phyloP scores from a whole-genome alignment of 148 eudicot genomes.

The Spergularia marina region DNA sequence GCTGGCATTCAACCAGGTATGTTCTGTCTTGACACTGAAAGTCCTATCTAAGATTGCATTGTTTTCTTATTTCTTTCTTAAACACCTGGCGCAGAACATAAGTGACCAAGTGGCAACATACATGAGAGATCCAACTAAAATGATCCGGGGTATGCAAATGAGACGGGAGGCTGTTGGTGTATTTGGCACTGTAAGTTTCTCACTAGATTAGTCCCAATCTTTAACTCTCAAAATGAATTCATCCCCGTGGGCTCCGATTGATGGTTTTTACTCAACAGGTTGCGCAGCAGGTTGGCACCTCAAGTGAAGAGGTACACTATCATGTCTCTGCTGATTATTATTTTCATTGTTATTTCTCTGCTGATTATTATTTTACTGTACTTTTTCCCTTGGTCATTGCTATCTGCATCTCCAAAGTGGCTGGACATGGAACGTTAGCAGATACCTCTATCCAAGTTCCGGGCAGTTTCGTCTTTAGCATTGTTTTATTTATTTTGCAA shows the following conservation, averaged over 20 bases:
- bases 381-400: background rate
- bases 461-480: background rate
- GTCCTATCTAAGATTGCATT: background rate
- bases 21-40: slow-evolving; percentile 15
- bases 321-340: background rate
- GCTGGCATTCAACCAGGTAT: slow-evolving; percentile 91
- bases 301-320: slow-evolving; percentile 48
- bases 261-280: slow-evolving; percentile 39
- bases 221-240: background rate
- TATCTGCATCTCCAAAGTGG: background rate
- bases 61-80: slow-evolving; percentile 7
- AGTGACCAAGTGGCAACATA: slow-evolving; percentile 86
- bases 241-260: slow-evolving; percentile 14
- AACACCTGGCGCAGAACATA: slow-evolving; percentile 49
- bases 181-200: slow-evolving; percentile 73
- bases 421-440: background rate
- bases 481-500: background rate
- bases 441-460: background rate
- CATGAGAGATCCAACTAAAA: slow-evolving; percentile 94
- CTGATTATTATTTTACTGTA: background rate
- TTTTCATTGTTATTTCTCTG: background rate
- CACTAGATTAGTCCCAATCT: background rate
- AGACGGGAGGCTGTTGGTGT: slow-evolving; percentile 58
- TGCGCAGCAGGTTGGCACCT: slow-evolving; percentile 29
- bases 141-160: slow-evolving; percentile 89